Evolutionary conservation across 495 filamentous ascomycete genomes (phyloP).

Genomic region (Lentithecium fluviatile): DNA sequence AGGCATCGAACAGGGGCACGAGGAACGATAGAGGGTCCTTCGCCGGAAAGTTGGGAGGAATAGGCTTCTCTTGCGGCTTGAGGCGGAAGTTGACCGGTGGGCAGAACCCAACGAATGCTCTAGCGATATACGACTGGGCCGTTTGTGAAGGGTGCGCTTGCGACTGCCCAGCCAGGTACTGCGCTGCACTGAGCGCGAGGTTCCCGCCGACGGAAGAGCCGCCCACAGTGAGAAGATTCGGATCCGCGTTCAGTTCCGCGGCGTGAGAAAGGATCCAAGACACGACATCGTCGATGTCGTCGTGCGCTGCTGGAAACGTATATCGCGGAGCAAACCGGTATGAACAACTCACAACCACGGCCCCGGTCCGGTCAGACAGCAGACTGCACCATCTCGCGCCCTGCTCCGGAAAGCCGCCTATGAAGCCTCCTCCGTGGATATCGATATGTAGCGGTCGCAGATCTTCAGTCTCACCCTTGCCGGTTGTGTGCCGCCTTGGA

Average conservation of each 20-base stretch:
- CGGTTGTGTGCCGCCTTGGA: background rate
- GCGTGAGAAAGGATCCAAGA: slow-evolving; percentile 37
- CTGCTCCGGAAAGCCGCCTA: slow-evolving; percentile 41
- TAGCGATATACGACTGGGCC: background rate
- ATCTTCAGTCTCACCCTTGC: background rate
- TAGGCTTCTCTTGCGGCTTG: slow-evolving; percentile 39
- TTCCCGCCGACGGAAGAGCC: slow-evolving; percentile 40
- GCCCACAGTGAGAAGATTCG: slow-evolving; percentile 36
- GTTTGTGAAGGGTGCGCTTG: background rate
- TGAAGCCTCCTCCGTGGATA: slow-evolving; percentile 42
- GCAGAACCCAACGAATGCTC: slow-evolving; percentile 6
- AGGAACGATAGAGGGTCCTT: slow-evolving; percentile 38
- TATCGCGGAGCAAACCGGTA: slow-evolving; percentile 22
- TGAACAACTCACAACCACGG: slow-evolving; percentile 37
- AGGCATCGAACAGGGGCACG: slow-evolving; percentile 41
- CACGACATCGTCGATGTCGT: slow-evolving; percentile 37
- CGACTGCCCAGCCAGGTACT: slow-evolving; percentile 1
- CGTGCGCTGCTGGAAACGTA: slow-evolving; percentile 30
- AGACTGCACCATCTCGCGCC: slow-evolving; percentile 34
- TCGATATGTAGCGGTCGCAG: slow-evolving; percentile 41
- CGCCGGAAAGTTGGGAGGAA: slow-evolving; percentile 36
- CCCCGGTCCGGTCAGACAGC: slow-evolving; percentile 37
- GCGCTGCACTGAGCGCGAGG: slow-evolving; percentile 37
- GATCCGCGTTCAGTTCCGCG: slow-evolving; percentile 34
- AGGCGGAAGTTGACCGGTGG: slow-evolving; percentile 38